These are phyloP conservation scores for Stropharia rugosoannulata DNA, from an alignment of 768 basidiomycete species.

Conservation along the genomic window DNA sequence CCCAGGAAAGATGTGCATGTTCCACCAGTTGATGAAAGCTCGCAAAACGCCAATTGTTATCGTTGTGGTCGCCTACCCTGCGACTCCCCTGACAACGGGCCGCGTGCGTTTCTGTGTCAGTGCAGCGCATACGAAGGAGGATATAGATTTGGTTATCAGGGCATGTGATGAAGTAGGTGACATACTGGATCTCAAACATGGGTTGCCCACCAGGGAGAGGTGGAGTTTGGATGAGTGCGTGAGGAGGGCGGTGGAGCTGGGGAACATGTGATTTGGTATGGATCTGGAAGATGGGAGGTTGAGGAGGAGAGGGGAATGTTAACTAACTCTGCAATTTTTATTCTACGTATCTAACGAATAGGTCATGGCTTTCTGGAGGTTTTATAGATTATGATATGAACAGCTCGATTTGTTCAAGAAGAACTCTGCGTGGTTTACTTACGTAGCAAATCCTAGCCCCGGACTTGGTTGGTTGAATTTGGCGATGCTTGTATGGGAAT, in stretches of 20 bases:
- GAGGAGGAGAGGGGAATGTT: background rate
- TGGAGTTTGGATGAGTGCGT: conserved; percentile 81
- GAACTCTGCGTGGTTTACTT: too few relatives aligned
- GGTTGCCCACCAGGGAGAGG: conserved; percentile 48
- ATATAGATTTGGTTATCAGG: conserved; percentile 80
- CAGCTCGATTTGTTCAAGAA: too few relatives aligned
- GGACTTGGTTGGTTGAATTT: too few relatives aligned
- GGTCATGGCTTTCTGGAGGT: background rate
- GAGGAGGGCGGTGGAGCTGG: conserved; percentile 73
- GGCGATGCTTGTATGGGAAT: too few relatives aligned
- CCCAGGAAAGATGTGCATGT: conserved; percentile 91
- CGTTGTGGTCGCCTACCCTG: conserved; percentile 89
- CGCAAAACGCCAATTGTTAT: conserved; percentile 80
- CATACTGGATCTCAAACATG: conserved; percentile 87
- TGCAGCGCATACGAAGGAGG: conserved; percentile 95
- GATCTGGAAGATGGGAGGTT: background rate
- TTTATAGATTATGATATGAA: too few relatives aligned
- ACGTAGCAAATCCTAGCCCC: too few relatives aligned
- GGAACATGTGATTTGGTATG: background rate
- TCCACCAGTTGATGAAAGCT: conserved; percentile 86
- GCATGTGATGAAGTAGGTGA: conserved; percentile 94
- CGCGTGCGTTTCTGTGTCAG: conserved; percentile 94
- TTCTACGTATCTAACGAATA: background rate
- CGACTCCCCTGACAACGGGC: conserved; percentile 84
- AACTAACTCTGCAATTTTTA: background rate